A percentile compares a stretch with the other conserved stretches of the same genome.
phyloP scores from a whole-genome alignment of 148 eudicot species.

The Nepenthes gracilis region DNA sequence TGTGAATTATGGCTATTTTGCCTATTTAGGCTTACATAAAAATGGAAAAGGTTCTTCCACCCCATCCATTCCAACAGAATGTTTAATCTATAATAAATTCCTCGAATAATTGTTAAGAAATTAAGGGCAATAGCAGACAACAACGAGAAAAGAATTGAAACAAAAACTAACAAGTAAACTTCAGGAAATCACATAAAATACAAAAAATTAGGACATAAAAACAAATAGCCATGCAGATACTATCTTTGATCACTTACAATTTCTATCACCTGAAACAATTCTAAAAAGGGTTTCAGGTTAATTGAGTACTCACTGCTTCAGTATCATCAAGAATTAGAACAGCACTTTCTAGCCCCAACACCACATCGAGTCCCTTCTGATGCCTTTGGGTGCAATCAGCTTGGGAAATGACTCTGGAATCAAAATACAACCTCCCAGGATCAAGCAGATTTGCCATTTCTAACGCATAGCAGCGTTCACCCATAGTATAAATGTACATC shows the following conservation, averaged over 20 bases:
- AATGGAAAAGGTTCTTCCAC: too few relatives aligned
- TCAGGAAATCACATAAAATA: not conserved
- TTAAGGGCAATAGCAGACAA: not conserved
- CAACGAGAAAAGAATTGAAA: not conserved
- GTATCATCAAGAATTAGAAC: constrained; percentile 93
- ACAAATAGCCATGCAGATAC: too few relatives aligned
- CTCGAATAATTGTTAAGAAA: too few relatives aligned
- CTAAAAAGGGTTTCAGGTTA: too few relatives aligned
- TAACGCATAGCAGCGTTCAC: constrained; percentile 67
- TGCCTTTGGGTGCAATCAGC: constrained; percentile 66
- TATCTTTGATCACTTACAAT: too few relatives aligned
- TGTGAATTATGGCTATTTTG: too few relatives aligned
- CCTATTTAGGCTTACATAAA: too few relatives aligned
- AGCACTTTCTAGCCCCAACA: constrained; percentile 76
- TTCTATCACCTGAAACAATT: too few relatives aligned
- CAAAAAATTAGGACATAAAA: too few relatives aligned
- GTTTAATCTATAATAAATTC: too few relatives aligned
- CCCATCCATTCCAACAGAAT: too few relatives aligned
- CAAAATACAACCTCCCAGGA: constrained; percentile 46
- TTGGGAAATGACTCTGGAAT: constrained; percentile 72
- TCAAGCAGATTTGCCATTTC: constrained; percentile 81
- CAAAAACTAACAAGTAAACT: not conserved
- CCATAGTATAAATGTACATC: constrained; percentile 98
- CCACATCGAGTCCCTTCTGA: constrained; percentile 91
- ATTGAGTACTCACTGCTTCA: constrained; percentile 41